A percentile compares a stretch with the other conserved stretches of the same genome.
Conservation (phyloP, 2,329 filamentous ascomycete species). For the Macrophomina phaseolina region DNA sequence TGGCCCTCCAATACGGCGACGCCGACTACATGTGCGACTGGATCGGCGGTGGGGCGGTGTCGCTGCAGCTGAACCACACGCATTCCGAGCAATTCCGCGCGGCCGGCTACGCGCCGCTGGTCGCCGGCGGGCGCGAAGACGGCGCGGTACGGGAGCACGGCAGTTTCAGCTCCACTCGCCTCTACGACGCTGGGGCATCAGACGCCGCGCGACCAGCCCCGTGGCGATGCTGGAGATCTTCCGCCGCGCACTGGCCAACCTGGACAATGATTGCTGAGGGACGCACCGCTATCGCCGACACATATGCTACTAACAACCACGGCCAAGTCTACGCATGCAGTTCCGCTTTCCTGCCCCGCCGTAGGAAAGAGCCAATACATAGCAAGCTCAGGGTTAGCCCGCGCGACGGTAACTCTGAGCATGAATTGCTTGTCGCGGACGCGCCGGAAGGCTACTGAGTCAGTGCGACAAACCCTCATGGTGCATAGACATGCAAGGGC, state of each 20-base stretch:
- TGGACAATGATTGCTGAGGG: not conserved
- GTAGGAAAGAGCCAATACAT: not conserved
- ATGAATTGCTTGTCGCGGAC: too few species aligned
- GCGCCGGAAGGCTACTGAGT: too few species aligned
- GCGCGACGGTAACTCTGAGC: too few species aligned
- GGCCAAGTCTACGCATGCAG: not conserved
- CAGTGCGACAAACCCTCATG: too few species aligned
- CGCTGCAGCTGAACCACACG: conserved; percentile 52
- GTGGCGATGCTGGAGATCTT: conserved; percentile 27
- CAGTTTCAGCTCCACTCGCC: conserved; percentile 62
- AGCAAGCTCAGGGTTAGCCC: not conserved
- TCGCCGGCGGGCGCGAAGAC: conserved; percentile 60
- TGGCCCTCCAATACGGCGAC: conserved; percentile 64
- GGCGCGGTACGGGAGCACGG: conserved; percentile 78
- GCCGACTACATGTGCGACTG: conserved; percentile 64
- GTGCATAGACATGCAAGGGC: too few species aligned
- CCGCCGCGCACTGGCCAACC: not conserved
- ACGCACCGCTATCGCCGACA: not conserved
- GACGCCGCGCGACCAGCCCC: conserved; percentile 52
- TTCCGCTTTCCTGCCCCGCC: not conserved
- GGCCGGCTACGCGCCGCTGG: conserved; percentile 73
- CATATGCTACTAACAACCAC: not conserved
- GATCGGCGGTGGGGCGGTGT: conserved; percentile 76
- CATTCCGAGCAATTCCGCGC: not conserved
- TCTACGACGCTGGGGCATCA: conserved; percentile 61